These are phyloP conservation scores for Boletus bicolor DNA, from an alignment of 768 basidiomycete species.

Conservation along the genomic window DNA sequence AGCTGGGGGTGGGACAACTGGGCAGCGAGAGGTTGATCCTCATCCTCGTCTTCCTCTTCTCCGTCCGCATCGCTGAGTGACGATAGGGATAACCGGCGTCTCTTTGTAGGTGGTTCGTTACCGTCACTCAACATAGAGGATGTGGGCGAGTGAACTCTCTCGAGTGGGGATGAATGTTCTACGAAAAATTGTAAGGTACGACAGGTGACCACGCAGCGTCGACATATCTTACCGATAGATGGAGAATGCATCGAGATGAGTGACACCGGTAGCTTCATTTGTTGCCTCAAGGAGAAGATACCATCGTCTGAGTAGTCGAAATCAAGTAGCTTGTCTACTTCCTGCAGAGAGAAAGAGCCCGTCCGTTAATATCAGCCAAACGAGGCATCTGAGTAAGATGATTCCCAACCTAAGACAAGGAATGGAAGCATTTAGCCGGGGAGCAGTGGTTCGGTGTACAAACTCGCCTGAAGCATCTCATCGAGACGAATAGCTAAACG, in stretches of 20 bases:
- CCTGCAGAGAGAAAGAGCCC: constrained; percentile 42
- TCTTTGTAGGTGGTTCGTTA: constrained; percentile 49
- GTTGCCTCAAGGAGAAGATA: constrained; percentile 64
- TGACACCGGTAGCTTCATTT: constrained; percentile 58
- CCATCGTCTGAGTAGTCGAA: constrained; percentile 74
- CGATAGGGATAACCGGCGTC: constrained; percentile 54
- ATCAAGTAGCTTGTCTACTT: constrained; percentile 71
- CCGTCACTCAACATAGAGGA: constrained; percentile 47
- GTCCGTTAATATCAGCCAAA: constrained; percentile 16
- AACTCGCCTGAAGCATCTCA: constrained; percentile 69
- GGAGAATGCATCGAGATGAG: constrained; percentile 48
- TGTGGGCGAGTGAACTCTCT: constrained; percentile 18
- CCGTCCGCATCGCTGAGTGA: constrained; percentile 44
- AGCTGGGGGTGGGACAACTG: constrained; percentile 36
- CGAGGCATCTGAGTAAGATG: constrained; percentile 6
- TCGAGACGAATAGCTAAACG: constrained; percentile 79
- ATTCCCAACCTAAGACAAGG: constrained; percentile 23
- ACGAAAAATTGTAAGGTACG: constrained; percentile 13
- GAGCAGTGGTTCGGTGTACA: neutral
- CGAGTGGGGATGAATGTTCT: constrained; percentile 24
- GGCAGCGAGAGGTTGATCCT: constrained; percentile 54
- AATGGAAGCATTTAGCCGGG: constrained; percentile 14
- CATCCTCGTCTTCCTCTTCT: constrained; percentile 55
- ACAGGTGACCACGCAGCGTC: neutral
- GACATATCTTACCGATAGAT: constrained; percentile 47